These are phyloP conservation scores for Alternaria incomplexa DNA, from an alignment of 2,329 filamentous ascomycete species.

Conservation along the genomic window DNA sequence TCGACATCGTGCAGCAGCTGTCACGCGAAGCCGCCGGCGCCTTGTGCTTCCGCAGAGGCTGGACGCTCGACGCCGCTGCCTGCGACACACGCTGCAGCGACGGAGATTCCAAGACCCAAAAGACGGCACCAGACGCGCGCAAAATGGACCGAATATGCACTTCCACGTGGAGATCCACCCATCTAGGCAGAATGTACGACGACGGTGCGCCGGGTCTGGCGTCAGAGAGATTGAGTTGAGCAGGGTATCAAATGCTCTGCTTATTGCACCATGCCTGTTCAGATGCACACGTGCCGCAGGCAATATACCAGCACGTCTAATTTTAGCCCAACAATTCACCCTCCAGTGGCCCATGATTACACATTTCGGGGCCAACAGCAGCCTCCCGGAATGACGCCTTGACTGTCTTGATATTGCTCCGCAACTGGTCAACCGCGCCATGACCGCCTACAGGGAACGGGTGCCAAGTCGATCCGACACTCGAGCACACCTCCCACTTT, in stretches of 20 bases:
- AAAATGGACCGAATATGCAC: slow-evolving; percentile 21
- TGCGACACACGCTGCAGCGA: slow-evolving; percentile 5
- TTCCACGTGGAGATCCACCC: slow-evolving; percentile 45
- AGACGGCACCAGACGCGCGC: slow-evolving; percentile 28
- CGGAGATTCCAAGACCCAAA: slow-evolving; percentile 1
- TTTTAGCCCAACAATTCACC: slow-evolving; percentile 34
- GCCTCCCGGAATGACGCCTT: slow-evolving; percentile 16
- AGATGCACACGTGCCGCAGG: slow-evolving; percentile 43
- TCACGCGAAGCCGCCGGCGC: slow-evolving; percentile 36
- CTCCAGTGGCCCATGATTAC: slow-evolving; percentile 18
- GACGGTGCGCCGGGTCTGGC: slow-evolving; percentile 30
- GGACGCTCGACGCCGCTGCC: neutral
- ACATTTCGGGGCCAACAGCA: slow-evolving; percentile 34
- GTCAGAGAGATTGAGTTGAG: slow-evolving; percentile 28
- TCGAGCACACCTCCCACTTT: slow-evolving; percentile 10
- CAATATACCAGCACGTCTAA: slow-evolving; percentile 41
- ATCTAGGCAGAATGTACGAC: slow-evolving; percentile 28
- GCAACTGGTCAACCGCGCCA: slow-evolving; percentile 14
- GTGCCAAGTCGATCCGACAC: slow-evolving; percentile 17
- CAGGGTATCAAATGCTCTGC: slow-evolving; percentile 23
- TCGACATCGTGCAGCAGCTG: slow-evolving; percentile 30
- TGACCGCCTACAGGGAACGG: slow-evolving; percentile 30
- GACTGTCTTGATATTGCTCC: slow-evolving; percentile 17
- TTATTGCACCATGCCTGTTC: slow-evolving; percentile 36
- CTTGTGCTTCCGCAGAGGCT: slow-evolving; percentile 23